Conservation (phyloP, 2,329 filamentous ascomycete species). For the Ascochyta koolunga region DNA sequence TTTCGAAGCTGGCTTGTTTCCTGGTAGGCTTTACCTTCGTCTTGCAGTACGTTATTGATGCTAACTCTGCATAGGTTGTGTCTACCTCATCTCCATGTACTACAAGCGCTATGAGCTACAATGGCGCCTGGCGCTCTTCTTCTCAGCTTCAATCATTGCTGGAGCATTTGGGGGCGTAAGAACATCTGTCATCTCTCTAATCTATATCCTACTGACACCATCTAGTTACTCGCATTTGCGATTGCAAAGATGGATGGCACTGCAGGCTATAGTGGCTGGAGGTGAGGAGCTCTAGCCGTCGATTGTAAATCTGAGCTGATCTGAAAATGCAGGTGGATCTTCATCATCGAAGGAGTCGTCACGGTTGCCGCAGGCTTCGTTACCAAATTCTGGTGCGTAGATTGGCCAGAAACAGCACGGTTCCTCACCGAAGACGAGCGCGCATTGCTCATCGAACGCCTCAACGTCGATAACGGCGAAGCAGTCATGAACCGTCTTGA, state of each 20-base stretch:
- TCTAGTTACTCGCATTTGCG: constrained; percentile 48
- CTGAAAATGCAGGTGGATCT: constrained; percentile 12
- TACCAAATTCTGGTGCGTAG: constrained; percentile 59
- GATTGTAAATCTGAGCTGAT: constrained; percentile 18
- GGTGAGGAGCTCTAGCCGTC: constrained; percentile 10
- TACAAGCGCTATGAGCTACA: constrained; percentile 54
- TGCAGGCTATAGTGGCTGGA: constrained; percentile 48
- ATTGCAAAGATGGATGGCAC: constrained; percentile 68
- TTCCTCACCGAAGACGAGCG: constrained; percentile 38
- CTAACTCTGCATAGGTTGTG: constrained; percentile 26
- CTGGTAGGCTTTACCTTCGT: constrained; percentile 17
- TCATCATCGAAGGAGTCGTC: constrained; percentile 42
- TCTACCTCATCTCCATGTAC: constrained; percentile 47
- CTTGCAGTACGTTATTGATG: not conserved
- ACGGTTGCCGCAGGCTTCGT: constrained; percentile 48
- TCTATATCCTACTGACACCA: not conserved
- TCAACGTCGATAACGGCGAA: constrained; percentile 34
- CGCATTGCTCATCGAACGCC: constrained; percentile 36
- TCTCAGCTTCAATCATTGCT: constrained; percentile 50
- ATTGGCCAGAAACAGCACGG: constrained; percentile 51
- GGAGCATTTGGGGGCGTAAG: constrained; percentile 50
- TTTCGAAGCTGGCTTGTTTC: constrained; percentile 48
- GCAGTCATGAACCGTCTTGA: constrained; percentile 62
- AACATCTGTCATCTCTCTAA: not conserved
- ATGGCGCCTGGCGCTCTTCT: constrained; percentile 51